phyloP scores from a whole-genome alignment of 2,329 filamentous ascomycete species.

The Fusarium piperis region DNA sequence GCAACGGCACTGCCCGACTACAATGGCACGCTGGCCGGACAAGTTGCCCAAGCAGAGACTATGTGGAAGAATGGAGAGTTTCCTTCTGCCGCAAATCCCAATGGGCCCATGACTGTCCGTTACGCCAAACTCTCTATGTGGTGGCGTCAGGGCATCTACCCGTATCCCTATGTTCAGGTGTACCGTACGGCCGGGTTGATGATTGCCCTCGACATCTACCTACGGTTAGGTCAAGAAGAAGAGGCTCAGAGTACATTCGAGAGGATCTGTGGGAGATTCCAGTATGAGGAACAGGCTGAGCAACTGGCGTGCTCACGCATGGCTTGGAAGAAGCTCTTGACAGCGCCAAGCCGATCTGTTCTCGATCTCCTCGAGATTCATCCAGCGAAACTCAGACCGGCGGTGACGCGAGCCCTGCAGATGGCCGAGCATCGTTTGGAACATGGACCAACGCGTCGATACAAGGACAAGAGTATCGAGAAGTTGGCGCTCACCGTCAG shows the following conservation, averaged over 20 bases:
- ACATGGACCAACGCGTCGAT: not conserved
- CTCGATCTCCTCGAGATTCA: not conserved
- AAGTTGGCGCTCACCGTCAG: not conserved
- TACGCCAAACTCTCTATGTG: conserved; percentile 22
- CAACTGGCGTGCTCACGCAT: not conserved
- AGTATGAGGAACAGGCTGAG: not conserved
- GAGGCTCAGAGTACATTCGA: not conserved
- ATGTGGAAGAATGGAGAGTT: not conserved
- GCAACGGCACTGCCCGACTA: not conserved
- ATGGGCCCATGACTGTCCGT: conserved; percentile 6
- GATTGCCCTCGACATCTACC: conserved; percentile 8
- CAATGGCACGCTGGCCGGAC: conserved; percentile 6
- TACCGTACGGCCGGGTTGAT: conserved; percentile 24
- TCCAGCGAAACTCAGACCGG: conserved; percentile 1
- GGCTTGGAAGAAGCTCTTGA: not conserved
- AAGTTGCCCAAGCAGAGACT: not conserved
- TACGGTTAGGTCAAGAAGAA: not conserved
- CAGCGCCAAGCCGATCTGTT: not conserved
- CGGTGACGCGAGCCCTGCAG: not conserved
- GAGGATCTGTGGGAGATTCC: not conserved
- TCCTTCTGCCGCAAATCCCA: conserved; percentile 7
- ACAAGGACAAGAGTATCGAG: not conserved
- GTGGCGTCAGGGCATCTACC: conserved; percentile 29
- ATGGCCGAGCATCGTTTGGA: conserved; percentile 2
- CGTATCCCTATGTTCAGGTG: conserved; percentile 19